These are phyloP conservation scores for Dryadomyces quercus-mongolicae DNA, from an alignment of 2,329 filamentous ascomycete species.

Conservation along the genomic window DNA sequence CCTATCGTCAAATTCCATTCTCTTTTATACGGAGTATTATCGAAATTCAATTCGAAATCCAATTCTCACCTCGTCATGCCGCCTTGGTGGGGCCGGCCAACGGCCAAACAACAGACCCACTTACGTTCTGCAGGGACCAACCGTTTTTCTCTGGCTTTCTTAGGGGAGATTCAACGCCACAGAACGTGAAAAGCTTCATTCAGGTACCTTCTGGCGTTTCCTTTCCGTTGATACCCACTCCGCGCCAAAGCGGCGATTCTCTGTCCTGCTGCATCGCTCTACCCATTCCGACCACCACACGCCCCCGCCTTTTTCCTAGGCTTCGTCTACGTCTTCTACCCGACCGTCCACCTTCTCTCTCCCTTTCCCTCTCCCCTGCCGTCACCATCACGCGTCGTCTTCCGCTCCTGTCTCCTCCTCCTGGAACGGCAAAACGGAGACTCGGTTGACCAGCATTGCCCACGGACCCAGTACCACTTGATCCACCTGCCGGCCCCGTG, in stretches of 20 bases:
- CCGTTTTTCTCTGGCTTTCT: neutral
- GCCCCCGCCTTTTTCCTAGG: neutral
- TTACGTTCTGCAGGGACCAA: neutral
- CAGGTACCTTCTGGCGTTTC: neutral
- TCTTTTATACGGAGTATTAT: no score
- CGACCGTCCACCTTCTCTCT: neutral
- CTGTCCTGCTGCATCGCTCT: neutral
- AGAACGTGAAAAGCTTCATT: neutral
- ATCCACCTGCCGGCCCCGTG: neutral
- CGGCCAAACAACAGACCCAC: neutral
- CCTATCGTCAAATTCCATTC: no score
- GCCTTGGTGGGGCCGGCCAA: neutral
- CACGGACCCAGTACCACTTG: neutral
- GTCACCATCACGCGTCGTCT: neutral
- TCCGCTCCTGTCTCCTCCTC: neutral
- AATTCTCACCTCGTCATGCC: neutral
- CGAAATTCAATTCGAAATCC: no score
- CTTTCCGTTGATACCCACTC: neutral
- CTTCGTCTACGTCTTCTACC: neutral
- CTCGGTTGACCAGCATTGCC: neutral
- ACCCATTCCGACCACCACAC: neutral
- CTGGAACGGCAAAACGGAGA: neutral
- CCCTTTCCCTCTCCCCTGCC: neutral
- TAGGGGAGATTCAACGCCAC: neutral
- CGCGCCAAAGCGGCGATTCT: neutral